Conservation (phyloP, 306 rosid species). For the Lagenaria siceraria region DNA sequence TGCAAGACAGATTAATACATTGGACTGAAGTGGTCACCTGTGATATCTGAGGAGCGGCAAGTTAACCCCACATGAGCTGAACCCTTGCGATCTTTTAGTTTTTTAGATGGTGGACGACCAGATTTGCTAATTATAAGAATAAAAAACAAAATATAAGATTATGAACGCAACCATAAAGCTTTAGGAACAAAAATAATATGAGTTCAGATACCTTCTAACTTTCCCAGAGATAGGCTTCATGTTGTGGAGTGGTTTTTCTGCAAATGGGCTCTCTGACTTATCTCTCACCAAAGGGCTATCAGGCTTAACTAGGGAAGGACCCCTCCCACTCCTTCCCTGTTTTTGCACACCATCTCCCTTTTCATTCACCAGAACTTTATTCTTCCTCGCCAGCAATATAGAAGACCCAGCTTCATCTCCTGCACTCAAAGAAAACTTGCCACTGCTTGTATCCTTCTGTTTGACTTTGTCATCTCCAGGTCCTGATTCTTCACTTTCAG, state of each 20-base stretch:
- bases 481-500: slow-evolving; percentile 78
- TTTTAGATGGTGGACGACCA: slow-evolving; percentile 79
- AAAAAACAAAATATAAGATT: neutral
- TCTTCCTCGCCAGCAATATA: slow-evolving; percentile 39
- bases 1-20: neutral
- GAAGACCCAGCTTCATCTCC: slow-evolving; percentile 37
- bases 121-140: slow-evolving; percentile 42
- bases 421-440: slow-evolving; percentile 13
- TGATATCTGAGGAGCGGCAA: slow-evolving; percentile 43
- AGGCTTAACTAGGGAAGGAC: slow-evolving; percentile 31
- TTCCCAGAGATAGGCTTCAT: slow-evolving; percentile 39
- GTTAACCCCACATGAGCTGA: slow-evolving; percentile 45
- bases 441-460: slow-evolving; percentile 31
- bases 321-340: slow-evolving; percentile 78
- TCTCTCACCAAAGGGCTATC: slow-evolving; percentile 48
- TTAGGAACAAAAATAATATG: neutral
- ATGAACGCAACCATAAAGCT: neutral
- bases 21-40: slow-evolving; percentile 35
- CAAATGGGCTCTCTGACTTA: slow-evolving; percentile 35
- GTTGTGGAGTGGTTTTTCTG: slow-evolving; percentile 41
- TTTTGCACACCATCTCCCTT: slow-evolving; percentile 47
- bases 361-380: slow-evolving; percentile 40
- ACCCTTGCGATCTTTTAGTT: slow-evolving; percentile 66
- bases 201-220: slow-evolving; percentile 41
- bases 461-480: slow-evolving; percentile 53